Evolutionary conservation across 805 yeast species (phyloP), one percentile per base, ranked within the genome.

Genomic region (Priceomyces carsonii): DNA sequence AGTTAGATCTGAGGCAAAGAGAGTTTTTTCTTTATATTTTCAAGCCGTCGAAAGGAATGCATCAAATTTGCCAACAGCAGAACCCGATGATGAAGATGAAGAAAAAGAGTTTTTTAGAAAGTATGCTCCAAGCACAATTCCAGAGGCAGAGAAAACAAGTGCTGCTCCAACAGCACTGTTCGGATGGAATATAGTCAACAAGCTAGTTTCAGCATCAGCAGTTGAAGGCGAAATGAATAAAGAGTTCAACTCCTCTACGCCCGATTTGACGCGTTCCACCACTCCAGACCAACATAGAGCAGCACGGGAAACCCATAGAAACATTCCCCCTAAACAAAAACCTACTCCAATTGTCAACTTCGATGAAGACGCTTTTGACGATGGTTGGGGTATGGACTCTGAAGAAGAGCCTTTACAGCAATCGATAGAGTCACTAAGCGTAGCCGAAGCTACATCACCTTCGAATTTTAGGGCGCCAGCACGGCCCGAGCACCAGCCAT

Each of bases 1-100:
- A 35, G 90, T 91, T 3, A 70, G 98, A 40, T 59, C 59, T 0
- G 85, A 83, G 50, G 95, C 96, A 0, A 77, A 77, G 46, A 59
- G 69, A 29, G 73, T 88, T 0, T 80, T 91, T 44, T 80, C 82
- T 18, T 38, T 71, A 18, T 83, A 85, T 51, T 54, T 69, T 18
- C 51, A 57, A 9, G 44, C 61, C 2, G 73, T 69, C 9, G 73
- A 69, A 39, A 43, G 46, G 22, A 66, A 66, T 40, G 69, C 72
- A 0, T 48, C 55, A 2, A 41, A 56, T 2, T 52, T 68, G 27
- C 66, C 69, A 0, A 48, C 53, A 8, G 48, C 32, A 3, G 69
- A 61, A 30, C 69, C 53, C 13, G 66, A 63, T 24, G 73, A 64
- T 33, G 66, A 61, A 18, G 52, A 43, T 10, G 71, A 66, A 36